Conservation (phyloP, 1,284 basidiomycete genomes). For the Coniophora puteana region DNA sequence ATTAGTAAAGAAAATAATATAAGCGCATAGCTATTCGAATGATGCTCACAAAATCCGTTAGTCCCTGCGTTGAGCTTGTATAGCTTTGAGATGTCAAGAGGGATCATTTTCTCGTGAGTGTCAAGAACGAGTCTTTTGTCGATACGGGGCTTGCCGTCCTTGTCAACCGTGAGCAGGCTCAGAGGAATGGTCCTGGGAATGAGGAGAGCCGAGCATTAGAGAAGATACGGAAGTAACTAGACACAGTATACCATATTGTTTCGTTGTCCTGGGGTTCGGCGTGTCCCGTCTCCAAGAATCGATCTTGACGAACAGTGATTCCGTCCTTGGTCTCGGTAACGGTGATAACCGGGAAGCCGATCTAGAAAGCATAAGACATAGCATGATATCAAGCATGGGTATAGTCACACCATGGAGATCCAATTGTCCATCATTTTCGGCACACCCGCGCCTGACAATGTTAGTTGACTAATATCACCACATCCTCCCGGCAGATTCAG, state of each 20-base stretch:
- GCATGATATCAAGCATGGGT: no score
- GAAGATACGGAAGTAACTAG: neutral
- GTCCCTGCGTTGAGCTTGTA: constrained; percentile 92
- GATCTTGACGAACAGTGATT: constrained; percentile 82
- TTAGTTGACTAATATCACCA: constrained; percentile 12
- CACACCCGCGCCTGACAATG: constrained; percentile 80
- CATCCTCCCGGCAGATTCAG: constrained; percentile 4
- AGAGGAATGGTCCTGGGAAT: constrained; percentile 73
- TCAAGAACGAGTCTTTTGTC: constrained; percentile 69
- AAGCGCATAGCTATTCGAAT: neutral
- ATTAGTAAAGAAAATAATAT: no score
- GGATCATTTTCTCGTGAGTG: constrained; percentile 66
- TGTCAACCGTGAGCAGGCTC: constrained; percentile 64
- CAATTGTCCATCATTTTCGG: constrained; percentile 88
- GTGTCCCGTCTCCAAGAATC: constrained; percentile 87
- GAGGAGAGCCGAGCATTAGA: neutral
- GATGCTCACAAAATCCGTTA: constrained; percentile 78
- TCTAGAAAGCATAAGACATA: constrained; percentile 33
- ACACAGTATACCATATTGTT: constrained; percentile 86
- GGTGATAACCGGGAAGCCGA: constrained; percentile 86
- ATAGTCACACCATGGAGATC: constrained; percentile 84
- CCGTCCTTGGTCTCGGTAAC: constrained; percentile 76
- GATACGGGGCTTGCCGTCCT: constrained; percentile 53
- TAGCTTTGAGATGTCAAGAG: constrained; percentile 66
- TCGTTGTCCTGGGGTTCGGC: constrained; percentile 82